phyloP scores from a whole-genome alignment of 2,329 filamentous ascomycete species.

The Talaromyces rugulosus region DNA sequence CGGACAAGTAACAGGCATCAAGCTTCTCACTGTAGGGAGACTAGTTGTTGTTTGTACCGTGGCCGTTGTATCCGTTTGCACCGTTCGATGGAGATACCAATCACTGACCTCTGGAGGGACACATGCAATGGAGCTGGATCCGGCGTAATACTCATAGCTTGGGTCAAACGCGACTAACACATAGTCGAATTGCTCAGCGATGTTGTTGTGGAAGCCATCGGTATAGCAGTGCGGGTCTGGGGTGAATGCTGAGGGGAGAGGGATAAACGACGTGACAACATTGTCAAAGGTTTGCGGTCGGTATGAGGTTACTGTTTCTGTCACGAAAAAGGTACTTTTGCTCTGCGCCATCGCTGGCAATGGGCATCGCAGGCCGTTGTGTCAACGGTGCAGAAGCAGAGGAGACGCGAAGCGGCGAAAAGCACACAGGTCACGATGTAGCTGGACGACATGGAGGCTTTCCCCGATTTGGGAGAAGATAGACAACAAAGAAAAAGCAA shows the following conservation, averaged over 20 bases:
- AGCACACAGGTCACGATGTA: not conserved
- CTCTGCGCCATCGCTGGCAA: not conserved
- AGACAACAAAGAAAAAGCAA: not conserved
- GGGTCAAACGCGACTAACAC: not conserved
- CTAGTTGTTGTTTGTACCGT: not conserved
- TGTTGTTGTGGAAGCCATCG: not conserved
- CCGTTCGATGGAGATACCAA: not conserved
- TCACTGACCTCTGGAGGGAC: not conserved
- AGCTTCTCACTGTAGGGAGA: not conserved
- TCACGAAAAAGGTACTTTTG: not conserved
- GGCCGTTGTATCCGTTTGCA: not conserved
- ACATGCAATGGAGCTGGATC: not conserved
- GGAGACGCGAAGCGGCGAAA: not conserved
- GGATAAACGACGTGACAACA: not conserved
- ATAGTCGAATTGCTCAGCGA: not conserved
- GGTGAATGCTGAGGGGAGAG: not conserved
- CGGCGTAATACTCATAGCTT: not conserved
- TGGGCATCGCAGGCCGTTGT: not conserved
- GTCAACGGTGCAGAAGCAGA: not conserved
- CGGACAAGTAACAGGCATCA: not conserved
- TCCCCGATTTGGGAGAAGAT: not conserved
- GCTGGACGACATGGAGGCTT: not conserved
- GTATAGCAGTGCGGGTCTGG: not conserved
- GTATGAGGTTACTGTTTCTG: not conserved
- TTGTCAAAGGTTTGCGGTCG: not conserved